Evolutionary conservation across 305 asterid species (phyloP).

Genomic region (Fraxinus xanthoxyloides): DNA sequence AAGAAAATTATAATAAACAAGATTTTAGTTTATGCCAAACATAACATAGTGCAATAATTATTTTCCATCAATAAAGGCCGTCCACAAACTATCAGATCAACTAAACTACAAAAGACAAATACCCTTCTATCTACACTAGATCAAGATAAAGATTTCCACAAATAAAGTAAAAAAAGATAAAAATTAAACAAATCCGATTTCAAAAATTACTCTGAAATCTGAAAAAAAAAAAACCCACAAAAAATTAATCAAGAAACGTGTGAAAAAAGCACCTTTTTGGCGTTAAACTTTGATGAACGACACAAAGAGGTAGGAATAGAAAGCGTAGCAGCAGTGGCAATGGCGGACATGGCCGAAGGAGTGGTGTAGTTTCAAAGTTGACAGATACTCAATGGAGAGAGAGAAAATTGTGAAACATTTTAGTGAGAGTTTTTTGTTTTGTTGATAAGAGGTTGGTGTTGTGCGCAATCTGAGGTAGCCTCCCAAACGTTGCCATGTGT

Average conservation of each 20-base stretch:
- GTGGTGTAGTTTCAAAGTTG: constrained; percentile 27
- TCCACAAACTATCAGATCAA: not conserved
- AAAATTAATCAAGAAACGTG: not conserved
- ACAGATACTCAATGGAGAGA: constrained; percentile 8
- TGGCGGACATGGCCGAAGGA: constrained; percentile 60
- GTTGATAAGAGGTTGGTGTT: constrained; percentile 57
- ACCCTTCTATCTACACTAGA: not conserved
- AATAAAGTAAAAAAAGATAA: not conserved
- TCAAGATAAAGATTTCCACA: not conserved
- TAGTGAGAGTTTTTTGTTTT: constrained; percentile 23
- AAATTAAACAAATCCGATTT: not conserved
- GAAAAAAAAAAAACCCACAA: not conserved
- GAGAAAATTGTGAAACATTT: constrained; percentile 11
- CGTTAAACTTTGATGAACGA: constrained; percentile 46
- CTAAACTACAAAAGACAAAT: not conserved
- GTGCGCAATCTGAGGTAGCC: constrained; percentile 65
- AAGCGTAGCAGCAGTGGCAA: constrained; percentile 76
- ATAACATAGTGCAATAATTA: not conserved
- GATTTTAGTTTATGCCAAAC: not conserved
- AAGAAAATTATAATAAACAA: not conserved
- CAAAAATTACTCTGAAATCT: not conserved
- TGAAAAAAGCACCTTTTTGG: constrained; percentile 47
- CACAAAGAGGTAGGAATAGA: constrained; percentile 54
- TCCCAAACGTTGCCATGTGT: constrained; percentile 57
- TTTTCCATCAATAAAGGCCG: not conserved